These are phyloP conservation scores for Psidium guajava DNA, from an alignment of 345 rosid species.

Conservation along the genomic window DNA sequence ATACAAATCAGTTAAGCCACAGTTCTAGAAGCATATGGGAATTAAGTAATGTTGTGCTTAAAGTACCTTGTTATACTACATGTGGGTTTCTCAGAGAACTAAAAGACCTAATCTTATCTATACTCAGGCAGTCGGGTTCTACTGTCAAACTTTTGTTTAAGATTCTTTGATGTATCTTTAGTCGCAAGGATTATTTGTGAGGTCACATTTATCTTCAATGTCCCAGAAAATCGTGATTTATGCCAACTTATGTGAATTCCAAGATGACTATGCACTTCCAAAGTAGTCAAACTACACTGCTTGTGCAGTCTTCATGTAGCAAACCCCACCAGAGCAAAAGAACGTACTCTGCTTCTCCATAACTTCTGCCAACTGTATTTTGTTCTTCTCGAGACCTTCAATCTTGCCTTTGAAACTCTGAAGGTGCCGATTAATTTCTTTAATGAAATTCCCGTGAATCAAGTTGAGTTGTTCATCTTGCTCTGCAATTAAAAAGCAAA, in stretches of 20 bases:
- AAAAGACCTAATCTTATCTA: not conserved
- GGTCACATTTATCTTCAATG: not conserved
- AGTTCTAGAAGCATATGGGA: not conserved
- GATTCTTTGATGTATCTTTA: not conserved
- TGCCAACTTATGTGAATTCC: not conserved
- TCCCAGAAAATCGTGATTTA: not conserved
- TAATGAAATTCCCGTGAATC: constrained; percentile 61
- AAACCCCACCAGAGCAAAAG: not conserved
- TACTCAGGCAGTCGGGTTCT: not conserved
- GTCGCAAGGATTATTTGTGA: not conserved
- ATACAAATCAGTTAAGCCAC: not conserved
- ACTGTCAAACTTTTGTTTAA: not conserved
- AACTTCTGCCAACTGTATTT: constrained; percentile 50
- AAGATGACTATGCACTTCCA: not conserved
- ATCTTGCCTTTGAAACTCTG: constrained; percentile 42
- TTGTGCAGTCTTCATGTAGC: not conserved
- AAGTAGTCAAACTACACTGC: not conserved
- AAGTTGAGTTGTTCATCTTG: constrained; percentile 56
- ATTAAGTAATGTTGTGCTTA: not conserved
- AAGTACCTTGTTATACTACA: not conserved
- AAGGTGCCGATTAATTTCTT: constrained; percentile 48
- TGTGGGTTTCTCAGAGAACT: not conserved
- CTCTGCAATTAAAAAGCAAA: constrained; percentile 28
- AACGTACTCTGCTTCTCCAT: constrained; percentile 75
- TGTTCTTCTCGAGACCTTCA: constrained; percentile 53